Percentiles rank a stretch among this genome's conserved stretches.
Evolutionary conservation across 2,329 filamentous ascomycete genomes (phyloP).

Genomic region (Aspergillus sp.): DNA sequence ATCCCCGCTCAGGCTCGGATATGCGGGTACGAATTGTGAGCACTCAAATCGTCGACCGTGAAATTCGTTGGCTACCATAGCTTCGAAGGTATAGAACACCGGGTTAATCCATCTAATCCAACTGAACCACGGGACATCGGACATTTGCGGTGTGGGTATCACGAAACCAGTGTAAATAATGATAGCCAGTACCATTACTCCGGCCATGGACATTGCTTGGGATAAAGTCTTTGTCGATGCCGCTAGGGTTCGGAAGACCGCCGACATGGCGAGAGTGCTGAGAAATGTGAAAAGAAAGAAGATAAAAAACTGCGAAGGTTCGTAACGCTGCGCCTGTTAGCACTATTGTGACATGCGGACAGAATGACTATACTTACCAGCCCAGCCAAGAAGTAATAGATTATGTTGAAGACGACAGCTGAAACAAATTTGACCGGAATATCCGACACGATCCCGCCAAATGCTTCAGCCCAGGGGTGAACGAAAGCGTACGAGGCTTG

Average conservation of each 20-base stretch:
- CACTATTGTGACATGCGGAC: not conserved
- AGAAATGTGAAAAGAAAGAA: slow-evolving; percentile 62
- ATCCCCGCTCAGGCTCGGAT: slow-evolving; percentile 44
- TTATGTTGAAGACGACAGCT: slow-evolving; percentile 72
- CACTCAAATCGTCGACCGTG: slow-evolving; percentile 59
- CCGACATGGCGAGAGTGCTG: slow-evolving; percentile 58
- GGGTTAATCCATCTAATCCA: slow-evolving; percentile 69
- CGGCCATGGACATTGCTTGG: slow-evolving; percentile 60
- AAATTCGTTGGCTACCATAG: slow-evolving; percentile 58
- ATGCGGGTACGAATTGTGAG: slow-evolving; percentile 46
- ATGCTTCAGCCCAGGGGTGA: slow-evolving; percentile 82
- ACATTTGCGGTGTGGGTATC: slow-evolving; percentile 58
- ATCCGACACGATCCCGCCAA: slow-evolving; percentile 81
- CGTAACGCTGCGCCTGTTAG: slow-evolving; percentile 30
- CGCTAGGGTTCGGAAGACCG: slow-evolving; percentile 60
- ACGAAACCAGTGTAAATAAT: slow-evolving; percentile 69
- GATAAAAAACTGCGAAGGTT: slow-evolving; percentile 58
- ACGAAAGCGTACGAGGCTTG: slow-evolving; percentile 85
- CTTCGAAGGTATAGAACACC: slow-evolving; percentile 65
- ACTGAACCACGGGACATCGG: slow-evolving; percentile 58
- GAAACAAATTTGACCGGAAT: slow-evolving; percentile 80
- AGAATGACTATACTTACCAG: slow-evolving; percentile 43
- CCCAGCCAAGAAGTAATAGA: slow-evolving; percentile 84
- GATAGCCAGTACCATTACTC: slow-evolving; percentile 55
- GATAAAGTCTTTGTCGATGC: slow-evolving; percentile 61